phyloP scores from a whole-genome alignment of 805 yeast genomes.

The Ogataea neopini region DNA sequence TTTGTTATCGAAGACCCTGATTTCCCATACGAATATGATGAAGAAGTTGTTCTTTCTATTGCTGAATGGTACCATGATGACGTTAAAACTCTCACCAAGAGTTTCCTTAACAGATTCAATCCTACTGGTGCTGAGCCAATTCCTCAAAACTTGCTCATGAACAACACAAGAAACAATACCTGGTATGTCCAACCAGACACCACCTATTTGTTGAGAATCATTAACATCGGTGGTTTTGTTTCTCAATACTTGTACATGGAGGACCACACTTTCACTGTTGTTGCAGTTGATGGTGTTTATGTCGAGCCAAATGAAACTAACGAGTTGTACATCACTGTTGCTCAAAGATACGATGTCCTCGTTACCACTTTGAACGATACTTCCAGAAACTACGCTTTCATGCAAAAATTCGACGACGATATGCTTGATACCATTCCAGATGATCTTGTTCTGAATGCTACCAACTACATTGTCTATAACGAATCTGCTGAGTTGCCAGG shows the following conservation, averaged over 20 bases:
- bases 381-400: constrained; percentile 71
- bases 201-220: constrained; percentile 77
- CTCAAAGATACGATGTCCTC: constrained; percentile 87
- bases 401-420: constrained; percentile 75
- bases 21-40: constrained; percentile 76
- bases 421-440: constrained; percentile 79
- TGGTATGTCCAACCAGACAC: constrained; percentile 81
- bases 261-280: constrained; percentile 81
- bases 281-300: constrained; percentile 90
- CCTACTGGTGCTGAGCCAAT: constrained; percentile 99
- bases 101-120: constrained; percentile 70
- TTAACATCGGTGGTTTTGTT: constrained; percentile 88
- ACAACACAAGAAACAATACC: constrained; percentile 77
- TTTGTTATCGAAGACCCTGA: constrained; percentile 67
- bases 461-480: constrained; percentile 65
- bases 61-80: constrained; percentile 87
- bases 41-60: constrained; percentile 67
- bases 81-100: constrained; percentile 49
- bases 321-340: constrained; percentile 78
- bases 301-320: constrained; percentile 74
- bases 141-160: constrained; percentile 77
- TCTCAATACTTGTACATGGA: constrained; percentile 89
- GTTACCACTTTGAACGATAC: constrained; percentile 68
- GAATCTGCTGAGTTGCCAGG: constrained; percentile 43
- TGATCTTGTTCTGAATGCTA: constrained; percentile 66